Evolutionary conservation across 768 basidiomycete species (phyloP).

Genomic region (Naganishia onofrii): DNA sequence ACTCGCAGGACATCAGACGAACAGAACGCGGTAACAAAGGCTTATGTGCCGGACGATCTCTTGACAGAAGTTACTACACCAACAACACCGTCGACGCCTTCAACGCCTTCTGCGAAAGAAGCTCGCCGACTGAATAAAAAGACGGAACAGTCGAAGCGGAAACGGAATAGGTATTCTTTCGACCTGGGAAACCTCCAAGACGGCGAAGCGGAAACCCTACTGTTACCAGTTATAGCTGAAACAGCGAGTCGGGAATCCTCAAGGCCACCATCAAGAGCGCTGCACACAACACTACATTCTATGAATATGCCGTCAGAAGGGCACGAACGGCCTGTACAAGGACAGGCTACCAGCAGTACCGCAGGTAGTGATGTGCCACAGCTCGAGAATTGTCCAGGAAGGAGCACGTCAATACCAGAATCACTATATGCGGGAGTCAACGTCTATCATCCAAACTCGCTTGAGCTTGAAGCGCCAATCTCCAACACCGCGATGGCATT

Average conservation of each 20-base stretch:
- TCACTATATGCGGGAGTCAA: not conserved
- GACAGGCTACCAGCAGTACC: not conserved
- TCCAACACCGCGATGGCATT: not conserved
- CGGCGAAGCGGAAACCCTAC: not conserved
- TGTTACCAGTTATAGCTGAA: constrained; percentile 7
- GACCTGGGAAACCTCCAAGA: not conserved
- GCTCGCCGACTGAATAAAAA: constrained; percentile 18
- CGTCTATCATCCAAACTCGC: not conserved
- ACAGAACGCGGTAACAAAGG: not conserved
- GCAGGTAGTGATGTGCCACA: not conserved
- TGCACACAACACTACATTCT: not conserved
- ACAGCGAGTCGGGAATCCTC: constrained; percentile 6
- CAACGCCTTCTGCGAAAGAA: not conserved
- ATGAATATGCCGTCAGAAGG: not conserved
- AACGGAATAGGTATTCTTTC: constrained; percentile 21
- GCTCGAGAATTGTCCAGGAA: not conserved
- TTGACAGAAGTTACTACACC: not conserved
- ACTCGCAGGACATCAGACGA: not conserved
- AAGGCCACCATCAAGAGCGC: constrained; percentile 1
- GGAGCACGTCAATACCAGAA: constrained; percentile 3
- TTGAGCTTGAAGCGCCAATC: not conserved
- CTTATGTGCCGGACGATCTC: not conserved
- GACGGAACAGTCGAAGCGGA: not conserved
- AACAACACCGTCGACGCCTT: not conserved
- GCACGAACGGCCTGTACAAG: not conserved